Base-by-base conservation (phyloP, 306 rosid species). In the Mimosa bimucronata region DNA sequence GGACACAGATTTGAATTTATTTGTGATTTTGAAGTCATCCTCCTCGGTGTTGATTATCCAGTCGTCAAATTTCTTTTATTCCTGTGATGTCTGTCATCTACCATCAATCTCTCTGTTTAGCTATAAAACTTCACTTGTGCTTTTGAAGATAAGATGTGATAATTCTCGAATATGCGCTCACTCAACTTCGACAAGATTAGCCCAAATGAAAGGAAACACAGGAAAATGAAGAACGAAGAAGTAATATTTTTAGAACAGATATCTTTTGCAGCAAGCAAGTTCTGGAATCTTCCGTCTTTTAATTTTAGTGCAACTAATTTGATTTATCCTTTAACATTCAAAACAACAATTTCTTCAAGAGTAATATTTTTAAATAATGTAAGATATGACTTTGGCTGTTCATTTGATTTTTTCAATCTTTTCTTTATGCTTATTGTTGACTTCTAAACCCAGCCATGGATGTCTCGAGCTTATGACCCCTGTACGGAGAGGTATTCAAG, bases 381-480 rank as follows among this genome's bases (percentile, higher is more conserved):
- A 15, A 72, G 64, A 19, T 72, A 46, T 26, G 31, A 9, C 62
- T 28, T 71, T 71, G 21, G 48, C 29, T 37, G 29, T 9, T 18
- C 29, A 37, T 3, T n/a, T 19, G 16, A 66, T 9, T 66, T 38
- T n/a, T 25, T 26, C 13, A 12, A 26, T 74, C 53, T 69, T 74
- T 83, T 77, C 21, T 30, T 52, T 61, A 71, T 78, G 60, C 44
- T 78, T 34, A 13, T 25, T 25, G 79, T 7, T 82, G 81, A 12
- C 60, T 74, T 89, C 57, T 60, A 79, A 85, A 81, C 80, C 37
- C 88, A 96, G 99, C 97, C 99, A 68, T 93, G 99, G 98, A 93
- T 93, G 97, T 93, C 90, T 34, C 83, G 94, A 82, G 97, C 92
- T 66, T 93, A 96, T 29, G 99, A 96, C 89, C 99, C 99, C 9